Evolutionary conservation across 371 early-diverging fungal species (phyloP).

Genomic region (Batrachochytrium dendrobatidis): DNA sequence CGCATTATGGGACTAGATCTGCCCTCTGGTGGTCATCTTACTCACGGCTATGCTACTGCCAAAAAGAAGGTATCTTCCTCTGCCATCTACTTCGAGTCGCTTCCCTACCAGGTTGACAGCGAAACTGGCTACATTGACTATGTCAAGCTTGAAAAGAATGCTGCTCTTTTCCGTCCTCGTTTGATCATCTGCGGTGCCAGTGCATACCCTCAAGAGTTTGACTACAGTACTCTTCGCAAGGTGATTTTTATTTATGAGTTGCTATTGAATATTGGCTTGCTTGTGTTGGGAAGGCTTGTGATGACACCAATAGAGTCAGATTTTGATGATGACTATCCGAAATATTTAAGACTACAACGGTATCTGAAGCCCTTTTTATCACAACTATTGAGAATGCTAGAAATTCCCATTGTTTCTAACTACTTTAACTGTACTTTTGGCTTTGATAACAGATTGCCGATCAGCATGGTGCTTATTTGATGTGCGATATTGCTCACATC

Average conservation of each 20-base stretch:
- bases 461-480: slow-evolving; percentile 83
- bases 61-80: slow-evolving; percentile 98
- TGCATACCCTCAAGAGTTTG: slow-evolving; percentile 95
- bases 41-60: slow-evolving; percentile 97
- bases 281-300: slow-evolving; percentile 10
- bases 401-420: background rate
- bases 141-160: slow-evolving; percentile 79
- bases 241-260: slow-evolving; percentile 11
- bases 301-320: slow-evolving; percentile 6
- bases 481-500: slow-evolving; percentile 79
- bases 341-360: slow-evolving; percentile 23
- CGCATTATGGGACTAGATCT: slow-evolving; percentile 99
- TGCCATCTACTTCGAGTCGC: slow-evolving; percentile 95
- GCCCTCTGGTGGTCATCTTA: slow-evolving; percentile 98
- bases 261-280: background rate
- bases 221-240: slow-evolving; percentile 83
- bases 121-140: slow-evolving; percentile 93
- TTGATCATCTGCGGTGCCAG: slow-evolving; percentile 96
- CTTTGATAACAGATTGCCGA: slow-evolving; percentile 67
- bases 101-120: slow-evolving; percentile 88
- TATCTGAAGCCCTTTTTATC: slow-evolving; percentile 23
- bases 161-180: slow-evolving; percentile 90
- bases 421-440: slow-evolving; percentile 1
- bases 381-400: too few species aligned
- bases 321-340: slow-evolving; percentile 8